Percentiles rank a stretch among this genome's conserved stretches.
Conservation (phyloP, 768 basidiomycete genomes). For the Agrocybe praecox region DNA sequence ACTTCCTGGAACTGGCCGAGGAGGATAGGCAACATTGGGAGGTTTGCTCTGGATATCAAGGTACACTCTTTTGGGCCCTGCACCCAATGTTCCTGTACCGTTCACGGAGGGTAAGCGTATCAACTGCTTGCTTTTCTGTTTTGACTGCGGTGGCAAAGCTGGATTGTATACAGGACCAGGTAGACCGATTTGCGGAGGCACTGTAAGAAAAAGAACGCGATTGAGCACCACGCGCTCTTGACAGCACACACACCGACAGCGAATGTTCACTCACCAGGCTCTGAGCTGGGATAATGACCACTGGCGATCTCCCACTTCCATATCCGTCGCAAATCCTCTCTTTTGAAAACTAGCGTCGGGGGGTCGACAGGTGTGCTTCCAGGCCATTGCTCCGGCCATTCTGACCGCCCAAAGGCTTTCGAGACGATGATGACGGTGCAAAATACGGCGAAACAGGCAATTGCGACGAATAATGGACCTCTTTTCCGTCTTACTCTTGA, state of each 20-base stretch:
- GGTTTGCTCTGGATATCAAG: slow-evolving; percentile 63
- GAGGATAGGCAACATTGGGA: slow-evolving; percentile 75
- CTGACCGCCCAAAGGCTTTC: slow-evolving; percentile 40
- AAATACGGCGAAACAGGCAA: slow-evolving; percentile 53
- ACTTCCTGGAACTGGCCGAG: slow-evolving; percentile 78
- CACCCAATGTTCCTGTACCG: slow-evolving; percentile 57
- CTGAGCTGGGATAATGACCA: slow-evolving; percentile 83
- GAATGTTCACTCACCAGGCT: slow-evolving; percentile 53
- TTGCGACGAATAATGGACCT: slow-evolving; percentile 53
- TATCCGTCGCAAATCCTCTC: slow-evolving; percentile 77
- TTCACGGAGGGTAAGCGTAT: slow-evolving; percentile 47
- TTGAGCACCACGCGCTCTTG: background rate
- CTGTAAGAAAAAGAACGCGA: slow-evolving; percentile 31
- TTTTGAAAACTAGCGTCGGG: slow-evolving; percentile 70
- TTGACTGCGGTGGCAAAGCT: slow-evolving; percentile 56
- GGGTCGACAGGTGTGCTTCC: slow-evolving; percentile 37
- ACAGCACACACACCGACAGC: background rate
- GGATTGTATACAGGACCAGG: slow-evolving; percentile 62
- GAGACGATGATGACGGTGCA: slow-evolving; percentile 50
- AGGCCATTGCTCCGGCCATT: slow-evolving; percentile 45
- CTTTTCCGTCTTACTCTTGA: slow-evolving; percentile 54
- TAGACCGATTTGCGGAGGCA: slow-evolving; percentile 66
- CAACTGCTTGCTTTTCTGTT: slow-evolving; percentile 39
- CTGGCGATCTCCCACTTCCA: slow-evolving; percentile 94
- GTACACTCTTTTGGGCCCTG: slow-evolving; percentile 77